Conservation (phyloP, 2,329 filamentous ascomycete genomes). For the Aspergillus tanneri region DNA sequence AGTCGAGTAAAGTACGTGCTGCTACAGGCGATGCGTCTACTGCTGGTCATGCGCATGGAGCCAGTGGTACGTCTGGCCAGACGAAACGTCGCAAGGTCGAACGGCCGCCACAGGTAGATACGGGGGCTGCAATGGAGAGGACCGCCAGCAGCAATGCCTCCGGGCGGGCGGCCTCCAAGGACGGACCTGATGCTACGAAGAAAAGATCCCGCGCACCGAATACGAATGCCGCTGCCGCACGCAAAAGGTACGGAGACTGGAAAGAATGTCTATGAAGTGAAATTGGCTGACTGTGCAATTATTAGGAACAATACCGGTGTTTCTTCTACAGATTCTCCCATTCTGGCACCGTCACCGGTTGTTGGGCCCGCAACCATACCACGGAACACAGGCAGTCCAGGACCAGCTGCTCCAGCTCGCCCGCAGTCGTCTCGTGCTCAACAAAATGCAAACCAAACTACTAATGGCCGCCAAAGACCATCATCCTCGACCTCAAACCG, state of each 20-base stretch:
- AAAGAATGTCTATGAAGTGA: not conserved
- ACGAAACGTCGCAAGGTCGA: slow-evolving; percentile 81
- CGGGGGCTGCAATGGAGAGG: slow-evolving; percentile 40
- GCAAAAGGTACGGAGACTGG: slow-evolving; percentile 65
- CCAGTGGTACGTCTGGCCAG: slow-evolving; percentile 54
- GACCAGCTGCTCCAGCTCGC: slow-evolving; percentile 56
- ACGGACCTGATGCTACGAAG: slow-evolving; percentile 64
- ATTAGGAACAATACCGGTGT: slow-evolving; percentile 49
- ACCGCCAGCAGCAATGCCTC: slow-evolving; percentile 36
- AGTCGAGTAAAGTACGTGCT: slow-evolving; percentile 51
- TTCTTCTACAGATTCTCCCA: slow-evolving; percentile 62
- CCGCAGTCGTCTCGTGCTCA: slow-evolving; percentile 70
- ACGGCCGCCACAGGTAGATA: slow-evolving; percentile 51
- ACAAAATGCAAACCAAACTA: slow-evolving; percentile 69
- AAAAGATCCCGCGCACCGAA: slow-evolving; percentile 75
- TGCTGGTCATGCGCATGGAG: slow-evolving; percentile 44
- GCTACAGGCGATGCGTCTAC: slow-evolving; percentile 25
- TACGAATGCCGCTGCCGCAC: slow-evolving; percentile 55
- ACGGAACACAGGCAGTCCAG: slow-evolving; percentile 63
- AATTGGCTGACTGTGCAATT: slow-evolving; percentile 6
- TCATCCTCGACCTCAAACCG: slow-evolving; percentile 63
- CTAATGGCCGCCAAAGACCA: slow-evolving; percentile 56
- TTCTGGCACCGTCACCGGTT: slow-evolving; percentile 72
- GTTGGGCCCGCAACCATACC: slow-evolving; percentile 61
- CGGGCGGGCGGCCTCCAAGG: slow-evolving; percentile 53